These are phyloP conservation scores for Monosporascus cannonballus DNA, from an alignment of 2,329 filamentous ascomycete species.

Conservation along the genomic window DNA sequence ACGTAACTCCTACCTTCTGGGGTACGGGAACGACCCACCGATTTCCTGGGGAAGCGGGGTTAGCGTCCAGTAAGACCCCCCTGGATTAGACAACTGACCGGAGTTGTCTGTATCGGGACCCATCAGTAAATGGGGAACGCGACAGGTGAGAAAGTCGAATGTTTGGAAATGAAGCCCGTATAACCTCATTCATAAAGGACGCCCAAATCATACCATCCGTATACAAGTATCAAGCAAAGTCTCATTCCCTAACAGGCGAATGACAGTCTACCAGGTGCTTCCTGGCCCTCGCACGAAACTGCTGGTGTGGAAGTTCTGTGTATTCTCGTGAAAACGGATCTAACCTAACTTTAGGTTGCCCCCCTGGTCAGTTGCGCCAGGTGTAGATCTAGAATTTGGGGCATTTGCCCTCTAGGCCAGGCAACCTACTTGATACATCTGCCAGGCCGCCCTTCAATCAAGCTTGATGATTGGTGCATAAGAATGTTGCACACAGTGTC, in stretches of 20 bases:
- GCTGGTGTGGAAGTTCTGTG: no score
- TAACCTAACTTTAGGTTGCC: background rate
- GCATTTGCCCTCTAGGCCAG: constrained; percentile 6
- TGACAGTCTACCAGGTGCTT: background rate
- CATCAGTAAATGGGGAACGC: no score
- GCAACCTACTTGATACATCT: constrained; percentile 13
- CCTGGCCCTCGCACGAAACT: no score
- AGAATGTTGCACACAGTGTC: constrained; percentile 14
- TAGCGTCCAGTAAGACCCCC: constrained; percentile 4
- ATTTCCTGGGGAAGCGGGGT: constrained; percentile 13
- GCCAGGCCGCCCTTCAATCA: background rate
- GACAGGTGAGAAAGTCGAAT: no score
- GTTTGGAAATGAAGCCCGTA: no score
- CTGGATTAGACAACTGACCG: background rate
- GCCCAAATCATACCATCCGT: no score
- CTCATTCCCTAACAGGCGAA: background rate
- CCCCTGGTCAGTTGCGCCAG: background rate
- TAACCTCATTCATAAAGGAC: no score
- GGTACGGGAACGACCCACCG: constrained; percentile 3
- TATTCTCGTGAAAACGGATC: background rate
- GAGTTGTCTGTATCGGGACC: background rate
- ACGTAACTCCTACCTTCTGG: background rate
- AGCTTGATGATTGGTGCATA: constrained; percentile 19
- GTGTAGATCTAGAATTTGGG: background rate
- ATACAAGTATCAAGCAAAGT: background rate